phyloP scores from a whole-genome alignment of 345 rosid genomes.

The Lepidium sativum region DNA sequence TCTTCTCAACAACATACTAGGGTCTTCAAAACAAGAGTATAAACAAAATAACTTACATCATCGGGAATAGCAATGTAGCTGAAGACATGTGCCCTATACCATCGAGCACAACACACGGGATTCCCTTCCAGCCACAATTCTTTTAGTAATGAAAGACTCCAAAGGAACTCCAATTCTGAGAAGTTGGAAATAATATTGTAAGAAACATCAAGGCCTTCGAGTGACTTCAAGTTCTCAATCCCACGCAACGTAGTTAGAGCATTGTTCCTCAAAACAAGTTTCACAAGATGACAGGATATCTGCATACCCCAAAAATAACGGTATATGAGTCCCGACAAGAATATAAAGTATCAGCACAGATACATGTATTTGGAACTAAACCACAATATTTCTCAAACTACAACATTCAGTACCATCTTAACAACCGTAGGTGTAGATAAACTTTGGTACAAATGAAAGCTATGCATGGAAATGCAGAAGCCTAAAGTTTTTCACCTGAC shows the following conservation, averaged over 20 bases:
- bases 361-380: not conserved
- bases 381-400: not conserved
- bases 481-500: constrained; percentile 47
- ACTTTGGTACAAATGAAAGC: not conserved
- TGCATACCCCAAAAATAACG: constrained; percentile 43
- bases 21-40: not conserved
- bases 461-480: not conserved
- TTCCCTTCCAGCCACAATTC: constrained; percentile 97
- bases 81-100: constrained; percentile 90
- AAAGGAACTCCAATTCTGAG: constrained; percentile 73
- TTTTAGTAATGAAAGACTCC: constrained; percentile 43
- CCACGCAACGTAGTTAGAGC: constrained; percentile 78
- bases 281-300: constrained; percentile 67
- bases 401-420: not conserved
- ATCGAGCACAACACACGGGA: constrained; percentile 78
- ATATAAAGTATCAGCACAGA: not conserved
- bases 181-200: constrained; percentile 83
- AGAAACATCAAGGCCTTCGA: constrained; percentile 90
- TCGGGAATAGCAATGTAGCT: constrained; percentile 58
- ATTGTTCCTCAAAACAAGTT: constrained; percentile 91
- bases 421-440: not conserved
- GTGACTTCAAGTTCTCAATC: constrained; percentile 88
- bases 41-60: constrained; percentile 37
- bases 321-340: constrained; percentile 23
- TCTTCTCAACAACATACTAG: not conserved